Evolutionary conservation across 306 rosid genomes (phyloP).

Genomic region (Alnus rubra): DNA sequence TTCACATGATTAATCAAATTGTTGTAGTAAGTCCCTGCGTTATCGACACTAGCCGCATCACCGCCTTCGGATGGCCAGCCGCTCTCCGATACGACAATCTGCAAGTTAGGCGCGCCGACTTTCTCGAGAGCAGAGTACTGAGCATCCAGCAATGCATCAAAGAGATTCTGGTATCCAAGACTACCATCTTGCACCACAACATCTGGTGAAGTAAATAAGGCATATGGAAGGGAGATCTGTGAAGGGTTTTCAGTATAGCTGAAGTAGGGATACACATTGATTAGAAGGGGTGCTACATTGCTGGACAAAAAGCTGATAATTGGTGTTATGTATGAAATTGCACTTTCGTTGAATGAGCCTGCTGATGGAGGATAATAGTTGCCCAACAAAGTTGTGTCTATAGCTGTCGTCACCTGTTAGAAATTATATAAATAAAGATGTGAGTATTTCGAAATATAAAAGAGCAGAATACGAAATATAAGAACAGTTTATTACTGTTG

Average conservation of each 20-base stretch:
- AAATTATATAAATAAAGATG: too few species aligned
- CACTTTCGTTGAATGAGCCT: constrained; percentile 30
- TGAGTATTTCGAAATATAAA: too few species aligned
- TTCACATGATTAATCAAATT: constrained; percentile 54
- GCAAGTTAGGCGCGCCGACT: constrained; percentile 14
- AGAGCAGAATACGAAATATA: too few species aligned
- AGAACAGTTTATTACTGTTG: too few species aligned
- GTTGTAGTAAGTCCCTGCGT: constrained; percentile 43
- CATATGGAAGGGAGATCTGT: constrained; percentile 31
- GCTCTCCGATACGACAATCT: constrained; percentile 64
- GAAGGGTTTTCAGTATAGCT: constrained; percentile 3
- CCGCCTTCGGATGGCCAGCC: constrained; percentile 78
- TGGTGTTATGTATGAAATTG: constrained; percentile 35
- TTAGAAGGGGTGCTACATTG: constrained; percentile 65
- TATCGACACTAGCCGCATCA: constrained; percentile 24
- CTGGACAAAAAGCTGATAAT: constrained; percentile 34
- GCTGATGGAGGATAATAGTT: constrained; percentile 44
- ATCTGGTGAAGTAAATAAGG: constrained; percentile 46
- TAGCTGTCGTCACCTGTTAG: constrained; percentile 45
- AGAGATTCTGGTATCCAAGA: constrained; percentile 41
- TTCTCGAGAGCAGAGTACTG: constrained; percentile 57
- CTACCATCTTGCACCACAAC: constrained; percentile 25
- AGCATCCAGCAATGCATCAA: constrained; percentile 56
- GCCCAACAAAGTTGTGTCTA: constrained; percentile 26
- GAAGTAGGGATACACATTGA: constrained; percentile 60